phyloP scores from a whole-genome alignment of 768 basidiomycete genomes.

The Wakefieldia striispora region DNA sequence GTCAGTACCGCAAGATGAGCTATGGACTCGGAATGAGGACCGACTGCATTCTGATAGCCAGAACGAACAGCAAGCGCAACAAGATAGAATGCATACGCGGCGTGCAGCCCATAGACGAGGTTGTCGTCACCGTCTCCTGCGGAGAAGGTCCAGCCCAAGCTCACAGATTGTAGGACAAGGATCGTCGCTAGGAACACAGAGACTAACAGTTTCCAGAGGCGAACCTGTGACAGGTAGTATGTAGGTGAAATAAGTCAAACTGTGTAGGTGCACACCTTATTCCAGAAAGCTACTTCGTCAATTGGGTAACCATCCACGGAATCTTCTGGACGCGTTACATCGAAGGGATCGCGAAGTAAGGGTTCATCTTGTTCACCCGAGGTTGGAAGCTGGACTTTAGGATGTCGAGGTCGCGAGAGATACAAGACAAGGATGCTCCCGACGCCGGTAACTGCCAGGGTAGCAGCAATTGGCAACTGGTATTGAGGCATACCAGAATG shows the following conservation, averaged over 20 bases:
- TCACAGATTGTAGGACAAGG: constrained; percentile 49
- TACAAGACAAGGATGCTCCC: constrained; percentile 45
- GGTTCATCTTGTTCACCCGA: constrained; percentile 23
- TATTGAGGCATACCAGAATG: constrained; percentile 51
- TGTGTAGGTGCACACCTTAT: constrained; percentile 37
- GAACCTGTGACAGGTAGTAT: constrained; percentile 43
- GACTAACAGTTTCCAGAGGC: constrained; percentile 54
- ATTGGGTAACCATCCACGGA: constrained; percentile 64
- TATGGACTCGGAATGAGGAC: constrained; percentile 43
- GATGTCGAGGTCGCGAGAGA: constrained; percentile 40
- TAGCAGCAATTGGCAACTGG: constrained; percentile 53
- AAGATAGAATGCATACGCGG: constrained; percentile 58
- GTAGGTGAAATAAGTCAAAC: not conserved
- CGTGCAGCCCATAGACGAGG: constrained; percentile 43
- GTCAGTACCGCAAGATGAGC: constrained; percentile 64
- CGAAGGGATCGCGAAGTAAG: constrained; percentile 53
- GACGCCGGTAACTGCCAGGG: constrained; percentile 42
- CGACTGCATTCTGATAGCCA: constrained; percentile 43
- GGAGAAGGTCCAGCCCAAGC: constrained; percentile 48
- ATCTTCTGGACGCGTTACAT: constrained; percentile 73
- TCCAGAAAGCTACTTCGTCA: constrained; percentile 59
- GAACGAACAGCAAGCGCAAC: constrained; percentile 51
- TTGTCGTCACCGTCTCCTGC: constrained; percentile 30
- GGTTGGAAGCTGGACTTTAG: constrained; percentile 51
- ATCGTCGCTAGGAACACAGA: constrained; percentile 44